Evolutionary conservation across 163 green algal genomes (phyloP).

Genomic region (Scenedesmus sp.): DNA sequence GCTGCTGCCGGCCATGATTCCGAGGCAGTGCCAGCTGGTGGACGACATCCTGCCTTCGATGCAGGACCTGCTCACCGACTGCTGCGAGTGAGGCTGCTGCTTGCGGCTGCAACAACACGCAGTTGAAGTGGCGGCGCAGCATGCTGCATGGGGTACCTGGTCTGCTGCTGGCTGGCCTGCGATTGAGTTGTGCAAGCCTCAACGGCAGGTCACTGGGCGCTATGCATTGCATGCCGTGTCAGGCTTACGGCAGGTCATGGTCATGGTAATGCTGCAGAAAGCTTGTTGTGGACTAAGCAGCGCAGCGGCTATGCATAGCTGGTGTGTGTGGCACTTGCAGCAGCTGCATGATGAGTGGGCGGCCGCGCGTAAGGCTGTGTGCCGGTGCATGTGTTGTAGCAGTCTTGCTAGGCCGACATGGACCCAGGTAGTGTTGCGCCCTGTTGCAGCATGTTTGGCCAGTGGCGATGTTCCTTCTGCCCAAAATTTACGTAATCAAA

Average conservation of each 20-base stretch:
- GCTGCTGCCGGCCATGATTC: not conserved
- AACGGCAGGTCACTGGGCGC: too few relatives aligned
- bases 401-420: too few relatives aligned
- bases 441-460: too few relatives aligned
- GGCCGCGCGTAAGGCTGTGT: too few relatives aligned
- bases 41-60: constrained; percentile 44
- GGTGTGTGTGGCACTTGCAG: not conserved
- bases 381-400: too few relatives aligned
- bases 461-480: too few relatives aligned
- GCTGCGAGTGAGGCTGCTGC: not conserved
- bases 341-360: not conserved
- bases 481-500: too few relatives aligned
- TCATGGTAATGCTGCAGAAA: not conserved
- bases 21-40: not conserved
- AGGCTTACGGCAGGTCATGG: too few relatives aligned
- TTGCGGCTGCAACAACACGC: not conserved
- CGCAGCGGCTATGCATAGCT: not conserved
- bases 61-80: constrained; percentile 41
- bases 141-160: not conserved
- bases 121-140: not conserved
- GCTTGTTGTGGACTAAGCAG: not conserved
- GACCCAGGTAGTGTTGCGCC: too few relatives aligned
- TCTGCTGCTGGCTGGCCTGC: not conserved
- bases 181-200: too few relatives aligned
- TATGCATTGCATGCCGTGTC: too few relatives aligned